These are phyloP conservation scores for Populus trichocarpa DNA, from an alignment of 441 rosid genomes.

Conservation along the genomic window DNA sequence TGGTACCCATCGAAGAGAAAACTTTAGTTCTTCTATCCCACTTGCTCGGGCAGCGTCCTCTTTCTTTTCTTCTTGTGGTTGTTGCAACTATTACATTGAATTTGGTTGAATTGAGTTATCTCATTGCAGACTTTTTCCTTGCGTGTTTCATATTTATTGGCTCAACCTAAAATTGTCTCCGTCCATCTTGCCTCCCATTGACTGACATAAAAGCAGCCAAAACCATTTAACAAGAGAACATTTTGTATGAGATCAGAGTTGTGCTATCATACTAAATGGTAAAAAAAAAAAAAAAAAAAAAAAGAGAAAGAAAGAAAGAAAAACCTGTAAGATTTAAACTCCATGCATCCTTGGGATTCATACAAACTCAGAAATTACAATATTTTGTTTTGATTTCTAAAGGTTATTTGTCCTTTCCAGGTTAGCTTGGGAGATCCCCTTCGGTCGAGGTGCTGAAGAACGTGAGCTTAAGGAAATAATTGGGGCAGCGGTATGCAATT, in stretches of 20 bases:
- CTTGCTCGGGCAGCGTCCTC: too few species aligned
- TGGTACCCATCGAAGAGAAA: too few species aligned
- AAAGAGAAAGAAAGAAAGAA: neutral
- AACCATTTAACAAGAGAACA: neutral
- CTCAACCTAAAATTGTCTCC: neutral
- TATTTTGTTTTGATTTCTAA: neutral
- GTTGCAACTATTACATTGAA: too few species aligned
- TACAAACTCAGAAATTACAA: neutral
- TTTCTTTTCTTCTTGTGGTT: too few species aligned
- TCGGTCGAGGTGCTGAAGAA: conserved; percentile 66
- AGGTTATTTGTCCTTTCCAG: conserved; percentile 32
- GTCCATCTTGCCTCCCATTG: neutral
- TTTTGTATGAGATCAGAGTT: neutral
- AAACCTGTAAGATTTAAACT: neutral
- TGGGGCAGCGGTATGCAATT: conserved; percentile 71
- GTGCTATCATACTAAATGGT: neutral
- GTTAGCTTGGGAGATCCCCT: conserved; percentile 93
- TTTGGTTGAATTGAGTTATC: too few species aligned
- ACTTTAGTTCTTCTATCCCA: too few species aligned
- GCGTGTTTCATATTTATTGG: neutral
- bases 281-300: too few species aligned
- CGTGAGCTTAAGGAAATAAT: conserved; percentile 68
- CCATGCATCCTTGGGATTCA: neutral
- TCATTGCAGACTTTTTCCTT: too few species aligned
- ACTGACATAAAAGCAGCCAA: neutral